A percentile compares a stretch with the other conserved stretches of the same genome.
Evolutionary conservation across 345 rosid species (phyloP).

Genomic region (Syzygium aqueum): DNA sequence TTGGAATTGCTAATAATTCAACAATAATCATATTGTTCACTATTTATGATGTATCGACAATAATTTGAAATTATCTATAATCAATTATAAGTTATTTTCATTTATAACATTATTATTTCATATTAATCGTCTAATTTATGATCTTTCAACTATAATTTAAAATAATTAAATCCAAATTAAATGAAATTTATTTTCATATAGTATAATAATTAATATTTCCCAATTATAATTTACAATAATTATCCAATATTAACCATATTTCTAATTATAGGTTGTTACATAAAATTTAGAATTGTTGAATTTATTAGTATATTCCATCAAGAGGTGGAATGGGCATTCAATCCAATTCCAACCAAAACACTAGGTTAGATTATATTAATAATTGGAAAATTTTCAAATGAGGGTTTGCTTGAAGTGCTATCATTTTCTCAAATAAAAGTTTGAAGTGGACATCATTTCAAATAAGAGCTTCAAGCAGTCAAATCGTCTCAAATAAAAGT

Average conservation of each 20-base stretch:
- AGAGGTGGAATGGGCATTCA: neutral
- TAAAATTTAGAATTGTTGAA: neutral
- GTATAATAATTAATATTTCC: constrained; percentile 9
- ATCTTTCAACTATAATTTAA: neutral
- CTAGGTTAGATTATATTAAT: neutral
- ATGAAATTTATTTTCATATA: constrained; percentile 4
- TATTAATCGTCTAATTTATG: neutral
- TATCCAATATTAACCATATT: constrained; percentile 2
- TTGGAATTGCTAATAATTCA: neutral
- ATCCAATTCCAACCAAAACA: neutral
- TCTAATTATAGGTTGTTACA: neutral
- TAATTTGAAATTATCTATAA: neutral
- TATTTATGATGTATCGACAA: neutral
- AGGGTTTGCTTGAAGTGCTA: no score
- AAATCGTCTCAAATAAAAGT: no score
- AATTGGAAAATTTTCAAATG: no score
- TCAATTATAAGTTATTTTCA: neutral
- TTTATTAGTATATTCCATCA: neutral
- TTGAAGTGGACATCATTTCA: no score
- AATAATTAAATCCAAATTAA: neutral
- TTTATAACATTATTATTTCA: neutral
- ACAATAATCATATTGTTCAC: neutral
- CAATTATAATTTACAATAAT: constrained; percentile 27
- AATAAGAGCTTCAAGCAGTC: rapidly evolving
- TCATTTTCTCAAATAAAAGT: no score